Conservation (phyloP, 805 yeast species). For the Candida coleopterorum region DNA sequence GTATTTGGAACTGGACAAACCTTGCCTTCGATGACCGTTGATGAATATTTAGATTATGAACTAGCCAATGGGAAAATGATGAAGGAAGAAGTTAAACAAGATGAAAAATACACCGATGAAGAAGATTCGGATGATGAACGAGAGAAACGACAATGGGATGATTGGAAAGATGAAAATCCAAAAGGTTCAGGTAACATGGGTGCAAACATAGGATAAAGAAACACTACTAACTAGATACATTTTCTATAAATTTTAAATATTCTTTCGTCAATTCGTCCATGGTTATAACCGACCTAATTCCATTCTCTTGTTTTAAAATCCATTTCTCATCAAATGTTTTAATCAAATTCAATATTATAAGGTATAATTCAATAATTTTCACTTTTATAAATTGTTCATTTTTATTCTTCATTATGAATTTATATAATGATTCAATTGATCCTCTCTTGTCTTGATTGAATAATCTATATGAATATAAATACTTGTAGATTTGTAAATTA, state of each 20-base stretch:
- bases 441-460: conserved; percentile 28
- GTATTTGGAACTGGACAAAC: conserved; percentile 91
- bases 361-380: conserved; percentile 37
- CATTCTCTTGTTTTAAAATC: conserved; percentile 20
- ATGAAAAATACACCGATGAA: conserved; percentile 49
- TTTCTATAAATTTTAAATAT: conserved; percentile 32
- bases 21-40: conserved; percentile 91
- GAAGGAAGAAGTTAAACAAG: conserved; percentile 38
- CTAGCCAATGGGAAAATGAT: conserved; percentile 78
- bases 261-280: conserved; percentile 28
- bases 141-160: conserved; percentile 87
- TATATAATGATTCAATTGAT: conserved; percentile 35
- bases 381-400: conserved; percentile 14
- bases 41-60: conserved; percentile 85
- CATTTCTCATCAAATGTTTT: conserved; percentile 35
- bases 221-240: conserved; percentile 11
- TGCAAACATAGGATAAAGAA: conserved; percentile 33
- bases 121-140: conserved; percentile 57
- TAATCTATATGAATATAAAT: conserved; percentile 39
- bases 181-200: conserved; percentile 88
- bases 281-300: conserved; percentile 14
- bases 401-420: conserved; percentile 32
- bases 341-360: conserved; percentile 36
- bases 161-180: conserved; percentile 79
- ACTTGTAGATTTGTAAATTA: conserved; percentile 32